Base-by-base conservation (phyloP, 495 filamentous ascomycete species). In the Lasiosphaeria hispida region DNA sequence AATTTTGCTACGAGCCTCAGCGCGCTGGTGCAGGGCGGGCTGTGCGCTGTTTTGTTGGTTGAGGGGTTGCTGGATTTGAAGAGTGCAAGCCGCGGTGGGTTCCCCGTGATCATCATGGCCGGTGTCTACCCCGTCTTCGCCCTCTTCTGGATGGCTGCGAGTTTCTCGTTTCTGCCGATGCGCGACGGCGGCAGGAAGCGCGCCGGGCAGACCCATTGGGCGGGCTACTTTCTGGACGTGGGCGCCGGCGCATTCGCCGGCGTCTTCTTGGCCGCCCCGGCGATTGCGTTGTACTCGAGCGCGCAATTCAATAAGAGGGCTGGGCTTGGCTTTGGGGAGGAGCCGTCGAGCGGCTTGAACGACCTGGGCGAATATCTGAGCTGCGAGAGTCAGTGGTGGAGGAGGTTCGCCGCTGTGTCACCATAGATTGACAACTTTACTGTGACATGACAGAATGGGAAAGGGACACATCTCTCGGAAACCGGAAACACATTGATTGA, bases 181-280 rank as follows among this genome's bases (percentile, higher is more conserved):
- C 49, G 57, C n/a, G 57, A 60, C 34, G 57, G 50, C 5, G 57
- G 57, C 13, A 53, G 57, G 50, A 47, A 14, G 14, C n/a, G 43
- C 11, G 50, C 19, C 10, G 35, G 15, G 11, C 13, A 55, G 36
- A 14, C 11, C n/a, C 42, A 49, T 13, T 54, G 50, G 57, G 10
- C 42, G 10, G 57, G 50, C 3, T 54, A 54, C 42, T 17, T 60
- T 11, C 11, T 48, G 30, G 57, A 55, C 19, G 9, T 60, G 4
- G 50, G 36, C 10, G 41, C 41, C 15, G 57, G 57, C 6, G 50
- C 51, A 7, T 55, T 60, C 48, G 49, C 57, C 1, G 57, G 57
- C 14, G 0, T 60, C 13, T 60, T 60, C 34, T 18, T 60, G 57
- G 57, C 57, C 4, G 23, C 36, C 15, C 57, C 57, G 33, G 57